A percentile compares a stretch with the other conserved stretches of the same genome.
These are phyloP conservation scores for Zygosaccharomyces pseudorouxii DNA, from an alignment of 805 yeast species.

Conservation along the genomic window DNA sequence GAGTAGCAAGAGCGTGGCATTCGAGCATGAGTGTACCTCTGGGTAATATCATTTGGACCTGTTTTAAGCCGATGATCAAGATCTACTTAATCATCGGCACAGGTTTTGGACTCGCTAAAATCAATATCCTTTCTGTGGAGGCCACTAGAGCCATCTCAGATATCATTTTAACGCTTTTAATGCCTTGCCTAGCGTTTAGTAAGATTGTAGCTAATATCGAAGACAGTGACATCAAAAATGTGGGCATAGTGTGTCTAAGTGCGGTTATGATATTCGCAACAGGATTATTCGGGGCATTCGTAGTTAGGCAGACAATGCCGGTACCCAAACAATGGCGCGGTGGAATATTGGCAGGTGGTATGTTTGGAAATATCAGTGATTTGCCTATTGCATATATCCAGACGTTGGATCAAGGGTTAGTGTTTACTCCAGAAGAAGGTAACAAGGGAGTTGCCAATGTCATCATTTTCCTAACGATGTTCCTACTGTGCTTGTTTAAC, in stretches of 20 bases:
- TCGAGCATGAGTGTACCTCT: slow-evolving; percentile 25
- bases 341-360: slow-evolving; percentile 63
- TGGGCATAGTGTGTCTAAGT: slow-evolving; percentile 58
- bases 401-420: slow-evolving; percentile 56
- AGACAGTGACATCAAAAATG: slow-evolving; percentile 59
- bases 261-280: slow-evolving; percentile 48
- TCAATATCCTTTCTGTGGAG: slow-evolving; percentile 56
- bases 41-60: slow-evolving; percentile 37
- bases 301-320: slow-evolving; percentile 32
- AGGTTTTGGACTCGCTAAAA: slow-evolving; percentile 58
- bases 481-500: slow-evolving; percentile 62
- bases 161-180: slow-evolving; percentile 52
- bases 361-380: slow-evolving; percentile 71
- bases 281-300: slow-evolving; percentile 46
- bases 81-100: slow-evolving; percentile 65
- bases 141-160: slow-evolving; percentile 62
- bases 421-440: slow-evolving; percentile 56
- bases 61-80: slow-evolving; percentile 74
- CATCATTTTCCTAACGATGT: slow-evolving; percentile 68
- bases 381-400: slow-evolving; percentile 74
- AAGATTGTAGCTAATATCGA: slow-evolving; percentile 58
- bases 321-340: slow-evolving; percentile 69
- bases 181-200: slow-evolving; percentile 64
- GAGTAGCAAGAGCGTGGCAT: background rate
- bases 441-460: slow-evolving; percentile 79